These are phyloP conservation scores for Hibiscus syriacus DNA, from an alignment of 345 rosid species.

Conservation along the genomic window DNA sequence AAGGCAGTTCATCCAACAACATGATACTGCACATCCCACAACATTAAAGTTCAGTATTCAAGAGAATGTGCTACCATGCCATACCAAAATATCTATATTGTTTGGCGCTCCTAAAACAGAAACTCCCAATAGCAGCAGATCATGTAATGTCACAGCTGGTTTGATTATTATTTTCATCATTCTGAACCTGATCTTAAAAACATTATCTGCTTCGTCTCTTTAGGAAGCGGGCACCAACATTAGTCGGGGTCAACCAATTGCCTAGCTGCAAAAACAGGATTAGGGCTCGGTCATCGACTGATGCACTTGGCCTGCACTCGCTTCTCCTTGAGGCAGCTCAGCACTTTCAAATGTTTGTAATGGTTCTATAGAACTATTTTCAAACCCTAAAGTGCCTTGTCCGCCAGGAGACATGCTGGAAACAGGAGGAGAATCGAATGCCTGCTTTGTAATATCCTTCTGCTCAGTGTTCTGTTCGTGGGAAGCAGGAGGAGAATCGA, in stretches of 20 bases:
- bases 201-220: background rate
- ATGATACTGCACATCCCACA: background rate
- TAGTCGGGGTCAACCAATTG: background rate
- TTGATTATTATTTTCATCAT: background rate
- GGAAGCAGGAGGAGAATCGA: slow-evolving; percentile 17
- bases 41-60: background rate
- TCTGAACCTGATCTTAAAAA: background rate
- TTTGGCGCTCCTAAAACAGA: background rate
- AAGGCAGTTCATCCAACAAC: slow-evolving; percentile 4
- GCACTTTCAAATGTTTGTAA: slow-evolving; percentile 10
- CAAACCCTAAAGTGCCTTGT: slow-evolving; percentile 13
- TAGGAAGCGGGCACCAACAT: background rate
- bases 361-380: slow-evolving; percentile 5
- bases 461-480: slow-evolving; percentile 15
- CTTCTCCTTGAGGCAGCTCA: slow-evolving; percentile 12
- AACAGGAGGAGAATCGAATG: slow-evolving; percentile 10
- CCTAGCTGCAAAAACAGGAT: background rate
- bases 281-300: slow-evolving; percentile 8
- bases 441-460: slow-evolving; percentile 20
- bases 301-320: slow-evolving; percentile 2
- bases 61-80: background rate
- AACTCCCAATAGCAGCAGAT: background rate
- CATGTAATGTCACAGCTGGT: background rate
- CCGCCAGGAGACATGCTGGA: too few relatives aligned
- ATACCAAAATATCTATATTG: background rate